Evolutionary conservation across 2,329 filamentous ascomycete genomes (phyloP).

Genomic region (Colletotrichum sp.): DNA sequence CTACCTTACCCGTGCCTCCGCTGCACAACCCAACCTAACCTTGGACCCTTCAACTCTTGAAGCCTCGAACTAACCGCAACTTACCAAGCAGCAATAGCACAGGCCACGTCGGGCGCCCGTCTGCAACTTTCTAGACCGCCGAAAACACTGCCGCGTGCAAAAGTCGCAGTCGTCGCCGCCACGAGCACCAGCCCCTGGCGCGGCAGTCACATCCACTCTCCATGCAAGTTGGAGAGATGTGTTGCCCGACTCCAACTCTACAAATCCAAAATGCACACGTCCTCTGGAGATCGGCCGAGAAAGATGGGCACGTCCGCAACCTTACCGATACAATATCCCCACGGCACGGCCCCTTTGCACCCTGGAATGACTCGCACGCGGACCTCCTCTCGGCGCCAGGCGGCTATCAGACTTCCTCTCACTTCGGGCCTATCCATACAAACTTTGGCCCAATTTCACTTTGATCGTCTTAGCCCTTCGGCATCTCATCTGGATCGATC

Average conservation of each 20-base stretch:
- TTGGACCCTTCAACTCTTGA: background rate
- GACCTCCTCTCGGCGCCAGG: background rate
- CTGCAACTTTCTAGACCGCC: background rate
- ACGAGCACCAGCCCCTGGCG: background rate
- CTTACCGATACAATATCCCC: background rate
- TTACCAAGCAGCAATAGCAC: background rate
- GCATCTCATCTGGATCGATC: constrained; percentile 16
- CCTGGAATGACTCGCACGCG: constrained; percentile 12
- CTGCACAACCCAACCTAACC: background rate
- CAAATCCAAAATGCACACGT: background rate
- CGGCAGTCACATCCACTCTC: background rate
- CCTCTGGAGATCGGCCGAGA: constrained; percentile 6
- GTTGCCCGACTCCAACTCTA: background rate
- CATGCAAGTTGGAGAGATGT: background rate
- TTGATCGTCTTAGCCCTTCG: background rate
- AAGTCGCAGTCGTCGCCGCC: background rate
- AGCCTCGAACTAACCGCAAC: background rate
- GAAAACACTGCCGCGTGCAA: background rate
- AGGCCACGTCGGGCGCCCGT: background rate
- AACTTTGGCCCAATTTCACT: background rate
- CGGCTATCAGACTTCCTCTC: background rate
- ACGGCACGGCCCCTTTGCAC: background rate
- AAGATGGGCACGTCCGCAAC: background rate
- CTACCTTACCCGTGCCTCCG: background rate
- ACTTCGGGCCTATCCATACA: background rate